Evolutionary conservation across 164 flowering plant genomes (phyloP).

Genomic region (Vitis amurensis): DNA sequence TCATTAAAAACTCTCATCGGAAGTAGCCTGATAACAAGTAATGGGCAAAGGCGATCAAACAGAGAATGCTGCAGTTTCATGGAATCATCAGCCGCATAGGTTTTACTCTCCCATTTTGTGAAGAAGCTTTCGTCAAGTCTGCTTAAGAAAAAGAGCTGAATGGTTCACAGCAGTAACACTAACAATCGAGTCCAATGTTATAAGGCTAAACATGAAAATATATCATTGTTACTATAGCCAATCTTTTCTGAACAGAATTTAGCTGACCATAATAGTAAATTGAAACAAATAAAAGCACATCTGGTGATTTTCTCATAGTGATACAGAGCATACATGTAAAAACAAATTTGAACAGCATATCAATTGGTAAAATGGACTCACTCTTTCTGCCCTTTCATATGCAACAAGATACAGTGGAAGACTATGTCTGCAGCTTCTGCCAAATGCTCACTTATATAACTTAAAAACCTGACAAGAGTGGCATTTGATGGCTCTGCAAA

Average conservation of each 20-base stretch:
- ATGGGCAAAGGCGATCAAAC: slow-evolving; percentile 75
- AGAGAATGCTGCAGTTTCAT: slow-evolving; percentile 36
- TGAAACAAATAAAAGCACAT: neutral
- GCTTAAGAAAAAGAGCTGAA: slow-evolving; percentile 9
- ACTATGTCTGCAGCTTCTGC: slow-evolving; percentile 59
- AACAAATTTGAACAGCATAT: neutral
- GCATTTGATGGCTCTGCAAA: slow-evolving; percentile 85
- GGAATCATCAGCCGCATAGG: slow-evolving; percentile 22
- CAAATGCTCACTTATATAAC: slow-evolving; percentile 62
- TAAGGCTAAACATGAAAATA: no score
- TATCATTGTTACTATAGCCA: neutral
- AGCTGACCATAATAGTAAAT: neutral
- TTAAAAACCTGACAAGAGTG: slow-evolving; percentile 59
- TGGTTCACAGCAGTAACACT: neutral
- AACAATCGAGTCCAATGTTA: no score
- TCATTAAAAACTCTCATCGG: slow-evolving; percentile 69
- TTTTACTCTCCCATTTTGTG: slow-evolving; percentile 16
- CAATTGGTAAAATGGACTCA: slow-evolving; percentile 30
- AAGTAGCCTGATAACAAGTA: slow-evolving; percentile 73
- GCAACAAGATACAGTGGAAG: slow-evolving; percentile 47
- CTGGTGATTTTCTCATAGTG: no score
- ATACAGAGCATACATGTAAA: no score
- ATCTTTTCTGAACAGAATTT: neutral
- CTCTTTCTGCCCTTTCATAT: slow-evolving; percentile 50
- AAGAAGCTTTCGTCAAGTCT: slow-evolving; percentile 38